These are phyloP conservation scores for Seminavis robusta DNA, from an alignment of 108 stramenopile genomes.

Conservation along the genomic window DNA sequence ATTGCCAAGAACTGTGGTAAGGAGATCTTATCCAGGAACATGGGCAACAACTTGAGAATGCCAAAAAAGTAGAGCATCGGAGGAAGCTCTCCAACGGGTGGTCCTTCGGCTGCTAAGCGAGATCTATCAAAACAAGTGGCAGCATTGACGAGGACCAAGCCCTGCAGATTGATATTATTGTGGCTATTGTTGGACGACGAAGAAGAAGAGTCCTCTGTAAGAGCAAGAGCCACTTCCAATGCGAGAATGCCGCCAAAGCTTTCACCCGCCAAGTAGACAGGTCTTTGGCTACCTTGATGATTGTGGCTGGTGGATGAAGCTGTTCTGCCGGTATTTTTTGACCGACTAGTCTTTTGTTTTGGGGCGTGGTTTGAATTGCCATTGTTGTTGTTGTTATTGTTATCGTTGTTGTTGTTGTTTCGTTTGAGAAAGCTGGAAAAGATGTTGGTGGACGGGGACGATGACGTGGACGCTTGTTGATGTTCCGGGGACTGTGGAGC, in stretches of 20 bases:
- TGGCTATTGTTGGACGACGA: neutral
- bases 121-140: constrained; percentile 83
- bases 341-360: neutral
- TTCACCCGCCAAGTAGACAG: constrained; percentile 78
- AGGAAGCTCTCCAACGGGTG: constrained; percentile 50
- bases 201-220: constrained; percentile 16
- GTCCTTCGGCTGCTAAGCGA: constrained; percentile 56
- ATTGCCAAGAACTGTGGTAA: constrained; percentile 62
- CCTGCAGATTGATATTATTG: constrained; percentile 34
- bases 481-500: no score
- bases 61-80: constrained; percentile 44
- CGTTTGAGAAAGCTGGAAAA: no score
- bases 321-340: neutral
- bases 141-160: constrained; percentile 78
- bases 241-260: constrained; percentile 86
- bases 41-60: constrained; percentile 54
- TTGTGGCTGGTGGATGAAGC: neutral
- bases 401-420: constrained; percentile 1
- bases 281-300: constrained; percentile 7
- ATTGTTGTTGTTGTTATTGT: constrained; percentile 1
- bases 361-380: constrained; percentile 1
- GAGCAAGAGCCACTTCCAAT: constrained; percentile 50
- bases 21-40: constrained; percentile 70
- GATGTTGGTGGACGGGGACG: no score
- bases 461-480: no score